Evolutionary conservation across 2,329 filamentous ascomycete species (phyloP), one percentile per base, ranked within the genome.

Genomic region (Hypoxylon sp.): DNA sequence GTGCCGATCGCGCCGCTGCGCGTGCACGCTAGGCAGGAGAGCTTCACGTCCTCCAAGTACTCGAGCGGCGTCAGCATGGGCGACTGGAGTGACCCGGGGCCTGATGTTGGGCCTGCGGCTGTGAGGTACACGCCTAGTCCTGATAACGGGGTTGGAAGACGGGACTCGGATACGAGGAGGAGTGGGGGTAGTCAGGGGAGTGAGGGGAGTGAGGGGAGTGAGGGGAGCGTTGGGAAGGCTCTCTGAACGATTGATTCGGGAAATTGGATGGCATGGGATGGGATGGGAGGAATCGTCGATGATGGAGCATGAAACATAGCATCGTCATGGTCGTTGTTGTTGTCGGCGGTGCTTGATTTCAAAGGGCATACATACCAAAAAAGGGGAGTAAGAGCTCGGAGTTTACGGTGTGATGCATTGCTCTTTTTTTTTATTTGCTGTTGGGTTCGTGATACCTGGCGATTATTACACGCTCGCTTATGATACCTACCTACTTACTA

Each of bases 41-140:
- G 83, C 74, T 80, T 80, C 59, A 78, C 76, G 46, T 80, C 82
- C 42, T 48, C 46, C 2, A 84, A 81, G 62, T 88, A 88, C 75
- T 84, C 83, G 26, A 87, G 85, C 71, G 85, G 85, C 46, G 46
- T 51, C 1, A 85, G 81, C 74, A 71, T 82, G 71, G 79, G 77
- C 53, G 82, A 82, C 29, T 88, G 82, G 85, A 85, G 84, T 59
- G 86, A 87, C 60, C 86, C 86, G 0, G 86, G 86, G 0, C 86
- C 86, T 2, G 86, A 88, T 68, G 80, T 88, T 0, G 85, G 86
- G 0, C 81, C 82, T 0, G 80, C 74, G 3, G 76, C 74, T 26
- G 67, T 63, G 47, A 69, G 79, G 54, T 74, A 78, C 50, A 77
- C 77, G 37, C 73, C 73, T 11, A 72, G 65, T 59, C 74, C 65